Evolutionary conservation across 345 rosid genomes (phyloP), one percentile per base, ranked within the genome.

Genomic region (Acer yangbiense): DNA sequence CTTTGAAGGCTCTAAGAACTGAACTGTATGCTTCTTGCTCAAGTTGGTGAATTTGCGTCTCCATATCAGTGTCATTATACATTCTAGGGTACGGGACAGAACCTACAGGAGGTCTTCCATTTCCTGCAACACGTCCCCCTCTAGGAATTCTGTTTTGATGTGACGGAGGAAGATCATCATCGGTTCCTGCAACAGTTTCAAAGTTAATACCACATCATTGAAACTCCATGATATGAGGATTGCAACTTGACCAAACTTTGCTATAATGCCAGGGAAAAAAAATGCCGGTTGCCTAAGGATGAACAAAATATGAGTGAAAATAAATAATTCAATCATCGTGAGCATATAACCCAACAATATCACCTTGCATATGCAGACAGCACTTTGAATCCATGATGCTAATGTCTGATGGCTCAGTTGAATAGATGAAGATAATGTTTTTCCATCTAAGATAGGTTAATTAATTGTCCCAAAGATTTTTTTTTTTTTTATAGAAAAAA

Each of bases 11-110:
- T 85, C 95, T 88, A 54, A 94, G 83, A 86, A 92, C 85, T 65
- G 98, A 78, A 68, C 86, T 82, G 83, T 94, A 94, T 21, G 94
- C 97, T 87, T 94, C 98, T 74, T 89, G 89, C 87, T 94, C 98
- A 69, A 94, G 88, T 62, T 90, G 89, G 83, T 94, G 97, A 86
- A 94, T 91, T 73, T 92, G 94, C 78, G 88, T 80, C 87, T 92
- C 97, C 98, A 94, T 94, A 77, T 94, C 94, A 73, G 80, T 86
- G 57, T 91, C 97, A 75, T 87, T 91, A 81, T 85, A 88, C 90
- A 90, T 88, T 78, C 93, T 85, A 21, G 94, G 89, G 43, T 87
- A 91, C 17, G 94, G 86, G 77, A 83, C 86, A 69, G 91, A 78
- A 77, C 80, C 84, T 46, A 79, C 77, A 7, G 83, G 79, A n/a